phyloP scores from a whole-genome alignment of 352 stramenopile species.

The Elongisporangium undulatum region DNA sequence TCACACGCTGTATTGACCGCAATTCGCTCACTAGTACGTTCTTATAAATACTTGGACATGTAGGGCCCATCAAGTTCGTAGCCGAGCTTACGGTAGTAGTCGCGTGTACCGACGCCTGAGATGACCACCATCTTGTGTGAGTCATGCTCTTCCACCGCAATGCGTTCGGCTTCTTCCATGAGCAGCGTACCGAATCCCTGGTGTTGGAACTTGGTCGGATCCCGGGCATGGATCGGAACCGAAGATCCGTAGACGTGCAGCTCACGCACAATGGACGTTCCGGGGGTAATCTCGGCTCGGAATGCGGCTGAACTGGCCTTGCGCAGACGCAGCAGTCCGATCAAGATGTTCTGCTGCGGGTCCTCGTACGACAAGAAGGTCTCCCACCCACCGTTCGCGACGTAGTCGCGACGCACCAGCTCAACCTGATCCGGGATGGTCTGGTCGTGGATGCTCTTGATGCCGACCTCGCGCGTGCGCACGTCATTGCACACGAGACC shows the following conservation, averaged over 20 bases:
- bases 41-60: slow-evolving; percentile 93
- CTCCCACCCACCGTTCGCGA: slow-evolving; percentile 95
- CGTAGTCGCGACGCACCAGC: slow-evolving; percentile 94
- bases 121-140: slow-evolving; percentile 97
- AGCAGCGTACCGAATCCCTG: slow-evolving; percentile 95
- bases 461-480: slow-evolving; percentile 94
- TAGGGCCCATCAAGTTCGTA: slow-evolving; percentile 96
- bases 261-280: slow-evolving; percentile 80
- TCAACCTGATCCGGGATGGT: slow-evolving; percentile 94
- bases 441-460: slow-evolving; percentile 96
- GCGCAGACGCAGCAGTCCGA: slow-evolving; percentile 92
- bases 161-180: slow-evolving; percentile 97
- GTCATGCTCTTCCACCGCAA: slow-evolving; percentile 93
- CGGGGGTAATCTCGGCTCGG: slow-evolving; percentile 68
- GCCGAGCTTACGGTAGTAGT: slow-evolving; percentile 97
- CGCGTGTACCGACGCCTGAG: slow-evolving; percentile 92
- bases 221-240: slow-evolving; percentile 90
- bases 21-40: neutral
- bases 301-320: slow-evolving; percentile 83
- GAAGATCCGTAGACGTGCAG: slow-evolving; percentile 98
- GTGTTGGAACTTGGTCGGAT: slow-evolving; percentile 97
- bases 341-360: slow-evolving; percentile 94
- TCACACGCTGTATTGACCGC: neutral
- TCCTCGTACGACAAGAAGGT: slow-evolving; percentile 97
- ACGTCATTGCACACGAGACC: slow-evolving; percentile 93